Conservation (phyloP, 2,329 filamentous ascomycete species). For the Fusarium pseudonygamai region DNA sequence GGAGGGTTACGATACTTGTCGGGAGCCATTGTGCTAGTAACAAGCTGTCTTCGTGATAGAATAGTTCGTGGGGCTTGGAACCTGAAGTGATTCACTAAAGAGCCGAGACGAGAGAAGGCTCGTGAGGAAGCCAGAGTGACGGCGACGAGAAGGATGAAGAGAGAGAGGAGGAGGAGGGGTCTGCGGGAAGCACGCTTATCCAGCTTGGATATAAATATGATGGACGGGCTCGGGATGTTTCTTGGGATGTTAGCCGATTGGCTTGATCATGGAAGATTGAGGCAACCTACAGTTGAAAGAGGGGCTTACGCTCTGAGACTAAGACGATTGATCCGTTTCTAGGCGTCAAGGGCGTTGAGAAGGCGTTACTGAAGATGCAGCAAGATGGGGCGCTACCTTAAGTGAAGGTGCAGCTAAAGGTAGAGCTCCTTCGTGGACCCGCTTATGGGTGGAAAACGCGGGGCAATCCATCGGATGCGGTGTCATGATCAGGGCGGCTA, state of each 20-base stretch:
- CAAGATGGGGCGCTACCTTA: slow-evolving; percentile 29
- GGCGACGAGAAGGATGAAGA: slow-evolving; percentile 66
- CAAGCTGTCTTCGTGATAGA: slow-evolving; percentile 48
- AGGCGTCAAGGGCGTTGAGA: slow-evolving; percentile 12
- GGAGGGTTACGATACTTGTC: slow-evolving; percentile 77
- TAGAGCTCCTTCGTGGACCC: slow-evolving; percentile 28
- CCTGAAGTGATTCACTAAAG: slow-evolving; percentile 66
- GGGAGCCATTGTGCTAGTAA: slow-evolving; percentile 70
- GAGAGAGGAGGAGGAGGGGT: slow-evolving; percentile 52
- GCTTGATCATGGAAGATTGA: slow-evolving; percentile 15
- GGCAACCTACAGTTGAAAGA: slow-evolving; percentile 29
- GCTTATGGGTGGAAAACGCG: slow-evolving; percentile 35
- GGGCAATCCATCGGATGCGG: slow-evolving; percentile 29
- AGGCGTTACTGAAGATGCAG: slow-evolving; percentile 26
- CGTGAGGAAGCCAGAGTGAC: slow-evolving; percentile 75
- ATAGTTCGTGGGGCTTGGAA: slow-evolving; percentile 47
- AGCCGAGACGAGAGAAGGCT: slow-evolving; percentile 66
- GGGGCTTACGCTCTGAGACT: slow-evolving; percentile 19
- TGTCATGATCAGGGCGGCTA: slow-evolving; percentile 30
- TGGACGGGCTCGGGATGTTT: slow-evolving; percentile 11
- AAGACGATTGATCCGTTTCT: slow-evolving; percentile 21
- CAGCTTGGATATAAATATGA: slow-evolving; percentile 40
- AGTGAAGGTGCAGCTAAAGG: slow-evolving; percentile 21
- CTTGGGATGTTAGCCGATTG: slow-evolving; percentile 35
- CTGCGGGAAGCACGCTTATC: slow-evolving; percentile 41